Evolutionary conservation across 176 grass and related monocot species (phyloP), one percentile per base, ranked within the genome.

Genomic region (Thinopyrum elongatum): DNA sequence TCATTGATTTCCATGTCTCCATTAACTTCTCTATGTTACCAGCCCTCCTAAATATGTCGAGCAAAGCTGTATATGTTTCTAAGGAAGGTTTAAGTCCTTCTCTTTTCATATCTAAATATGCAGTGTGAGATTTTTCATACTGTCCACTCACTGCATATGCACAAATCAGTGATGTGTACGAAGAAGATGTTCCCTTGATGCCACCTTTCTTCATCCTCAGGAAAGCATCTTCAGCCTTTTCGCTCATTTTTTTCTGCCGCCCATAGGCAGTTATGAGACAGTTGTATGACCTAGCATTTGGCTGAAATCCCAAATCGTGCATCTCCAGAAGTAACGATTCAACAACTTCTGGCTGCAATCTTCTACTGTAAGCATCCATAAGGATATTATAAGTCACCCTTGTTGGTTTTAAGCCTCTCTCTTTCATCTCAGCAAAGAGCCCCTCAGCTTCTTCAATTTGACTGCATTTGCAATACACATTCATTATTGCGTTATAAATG

Each of bases 281-380:
- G 27, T 85, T 94, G 82, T 93, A 98, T 74, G 95, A 92, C 74
- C 81, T 80, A 73, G 86, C 88, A 92, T 87, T 87, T 89, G 91
- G 95, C 66, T 21, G 86, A 80, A 98, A 77, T 66, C 89, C 87
- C 57, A 92, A 83, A 89, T 78, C 72, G 58, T 87, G 86, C 89
- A 98, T 91, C 80, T 98, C 95, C 7, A 83, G 70, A 82, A 95
- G 82, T 83, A 98, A 82, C 17, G 57, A 72, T 76, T 95, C 87
- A 73, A 90, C 85, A 86, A 95, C 88, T 66, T 98, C 89, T 64
- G 93, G 91, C 61, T 95, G 93, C 87, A 95, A 92, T 63, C 95
- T 95, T 90, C 85, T 95, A 86, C 93, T 87, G 76, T 98, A 98
- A 81, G 93, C 87, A 88, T 92, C 91, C 91, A 98, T 95, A 71